Conservation (phyloP, 768 basidiomycete species). For the Dictyophora rubrovolvata region DNA sequence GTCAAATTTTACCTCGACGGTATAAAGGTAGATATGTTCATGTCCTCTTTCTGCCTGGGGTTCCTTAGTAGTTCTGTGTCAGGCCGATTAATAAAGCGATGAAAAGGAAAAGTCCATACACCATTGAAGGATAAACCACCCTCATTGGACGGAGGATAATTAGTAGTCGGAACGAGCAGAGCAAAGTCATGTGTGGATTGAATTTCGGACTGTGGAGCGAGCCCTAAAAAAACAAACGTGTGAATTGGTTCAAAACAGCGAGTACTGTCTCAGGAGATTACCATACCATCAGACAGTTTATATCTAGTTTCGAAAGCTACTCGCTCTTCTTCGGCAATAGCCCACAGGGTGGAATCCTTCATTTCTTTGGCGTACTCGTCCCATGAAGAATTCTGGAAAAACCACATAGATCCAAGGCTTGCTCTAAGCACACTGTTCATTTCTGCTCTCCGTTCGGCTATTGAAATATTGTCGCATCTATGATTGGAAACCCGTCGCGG, state of each 20-base stretch:
- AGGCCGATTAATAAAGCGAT: too few species aligned
- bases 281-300: not conserved
- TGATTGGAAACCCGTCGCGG: too few species aligned
- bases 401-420: not conserved
- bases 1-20: not conserved
- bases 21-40: not conserved
- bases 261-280: not conserved
- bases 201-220: too few species aligned
- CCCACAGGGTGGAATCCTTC: not conserved
- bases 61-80: too few species aligned
- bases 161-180: not conserved
- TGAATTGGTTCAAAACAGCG: too few species aligned
- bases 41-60: not conserved
- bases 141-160: not conserved
- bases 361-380: too few species aligned
- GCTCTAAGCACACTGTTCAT: too few species aligned
- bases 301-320: not conserved
- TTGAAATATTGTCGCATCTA: too few species aligned
- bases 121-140: too few species aligned
- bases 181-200: not conserved
- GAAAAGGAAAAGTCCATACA: not conserved
- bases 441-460: not conserved
- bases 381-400: too few species aligned
- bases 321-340: conserved; percentile 1
- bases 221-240: too few species aligned